These are phyloP conservation scores for Coprinellus micaceus DNA, from an alignment of 768 basidiomycete species.

Conservation along the genomic window DNA sequence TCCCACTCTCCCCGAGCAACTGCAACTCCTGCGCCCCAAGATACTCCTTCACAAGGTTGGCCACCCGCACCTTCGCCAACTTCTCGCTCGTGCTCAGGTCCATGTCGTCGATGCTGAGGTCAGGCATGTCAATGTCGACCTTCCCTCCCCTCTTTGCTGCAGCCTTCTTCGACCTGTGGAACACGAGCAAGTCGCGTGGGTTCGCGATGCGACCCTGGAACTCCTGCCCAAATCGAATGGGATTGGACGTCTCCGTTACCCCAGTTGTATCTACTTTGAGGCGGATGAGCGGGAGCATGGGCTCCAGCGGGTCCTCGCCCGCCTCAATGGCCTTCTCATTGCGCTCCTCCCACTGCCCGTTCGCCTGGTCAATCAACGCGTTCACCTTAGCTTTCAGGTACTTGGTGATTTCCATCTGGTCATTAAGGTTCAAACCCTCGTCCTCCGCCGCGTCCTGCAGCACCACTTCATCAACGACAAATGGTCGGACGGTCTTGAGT, in stretches of 20 bases:
- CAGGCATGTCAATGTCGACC: slow-evolving; percentile 71
- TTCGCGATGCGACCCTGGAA: slow-evolving; percentile 91
- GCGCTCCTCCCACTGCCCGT: slow-evolving; percentile 73
- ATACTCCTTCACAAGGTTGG: slow-evolving; percentile 88
- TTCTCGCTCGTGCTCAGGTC: slow-evolving; percentile 66
- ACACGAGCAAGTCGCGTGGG: slow-evolving; percentile 88
- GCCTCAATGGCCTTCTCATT: slow-evolving; percentile 57
- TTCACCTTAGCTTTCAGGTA: slow-evolving; percentile 77
- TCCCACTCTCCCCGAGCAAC: slow-evolving; percentile 81
- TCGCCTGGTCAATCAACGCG: slow-evolving; percentile 73
- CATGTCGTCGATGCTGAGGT: slow-evolving; percentile 77
- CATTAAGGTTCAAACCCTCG: slow-evolving; percentile 69
- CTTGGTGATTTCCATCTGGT: slow-evolving; percentile 80
- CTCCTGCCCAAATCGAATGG: slow-evolving; percentile 94
- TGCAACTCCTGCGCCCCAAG: slow-evolving; percentile 90
- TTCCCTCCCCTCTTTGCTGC: slow-evolving; percentile 45
- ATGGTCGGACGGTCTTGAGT: slow-evolving; percentile 89
- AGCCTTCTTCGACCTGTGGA: slow-evolving; percentile 75
- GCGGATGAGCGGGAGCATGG: slow-evolving; percentile 84
- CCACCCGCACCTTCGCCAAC: slow-evolving; percentile 77
- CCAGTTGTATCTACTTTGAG: slow-evolving; percentile 92
- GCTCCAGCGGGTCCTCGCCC: slow-evolving; percentile 57
- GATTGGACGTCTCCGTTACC: slow-evolving; percentile 89
- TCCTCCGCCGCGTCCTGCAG: slow-evolving; percentile 77
- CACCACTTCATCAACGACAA: slow-evolving; percentile 80